Conservation (phyloP, 2,329 filamentous ascomycete genomes). For the Alternaria sp. region DNA sequence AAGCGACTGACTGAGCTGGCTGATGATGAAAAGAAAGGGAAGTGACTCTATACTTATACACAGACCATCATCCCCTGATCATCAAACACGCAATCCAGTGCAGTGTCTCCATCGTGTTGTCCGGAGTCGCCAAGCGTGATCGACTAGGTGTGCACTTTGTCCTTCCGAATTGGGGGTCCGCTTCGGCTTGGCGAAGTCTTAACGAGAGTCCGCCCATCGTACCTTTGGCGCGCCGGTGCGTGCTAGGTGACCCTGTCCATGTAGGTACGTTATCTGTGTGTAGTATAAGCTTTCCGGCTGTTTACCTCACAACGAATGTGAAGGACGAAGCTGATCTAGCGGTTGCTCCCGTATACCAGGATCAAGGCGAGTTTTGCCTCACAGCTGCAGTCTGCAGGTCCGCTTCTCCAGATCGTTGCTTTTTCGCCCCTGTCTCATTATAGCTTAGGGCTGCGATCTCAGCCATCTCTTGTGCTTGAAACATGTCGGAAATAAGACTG, state of each 20-base stretch:
- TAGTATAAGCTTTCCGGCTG: slow-evolving; percentile 8
- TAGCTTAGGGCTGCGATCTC: background rate
- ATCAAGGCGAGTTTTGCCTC: background rate
- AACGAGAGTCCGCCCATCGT: slow-evolving; percentile 1
- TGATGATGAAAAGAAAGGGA: slow-evolving; percentile 3
- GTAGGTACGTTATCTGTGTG: slow-evolving; percentile 8
- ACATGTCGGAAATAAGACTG: background rate
- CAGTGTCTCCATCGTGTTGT: slow-evolving; percentile 9
- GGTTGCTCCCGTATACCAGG: slow-evolving; percentile 9
- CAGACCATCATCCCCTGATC: background rate
- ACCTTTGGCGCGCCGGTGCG: background rate
- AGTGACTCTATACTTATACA: slow-evolving; percentile 16
- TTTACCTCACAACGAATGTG: slow-evolving; percentile 5
- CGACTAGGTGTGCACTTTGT: slow-evolving; percentile 12
- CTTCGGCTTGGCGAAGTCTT: slow-evolving; percentile 16
- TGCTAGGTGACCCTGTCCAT: slow-evolving; percentile 3
- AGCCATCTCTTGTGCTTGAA: background rate
- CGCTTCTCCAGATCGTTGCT: background rate
- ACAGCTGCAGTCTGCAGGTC: slow-evolving; percentile 1
- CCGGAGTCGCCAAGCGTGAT: slow-evolving; percentile 7
- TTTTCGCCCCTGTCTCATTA: background rate
- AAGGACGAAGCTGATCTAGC: slow-evolving; percentile 10
- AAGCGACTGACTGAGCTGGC: slow-evolving; percentile 20
- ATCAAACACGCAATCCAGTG: background rate
- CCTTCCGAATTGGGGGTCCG: slow-evolving; percentile 9